Percentiles rank a stretch among this genome's conserved stretches.
Evolutionary conservation across 2,329 filamentous ascomycete species (phyloP).

Genomic region (Didymella exigua): DNA sequence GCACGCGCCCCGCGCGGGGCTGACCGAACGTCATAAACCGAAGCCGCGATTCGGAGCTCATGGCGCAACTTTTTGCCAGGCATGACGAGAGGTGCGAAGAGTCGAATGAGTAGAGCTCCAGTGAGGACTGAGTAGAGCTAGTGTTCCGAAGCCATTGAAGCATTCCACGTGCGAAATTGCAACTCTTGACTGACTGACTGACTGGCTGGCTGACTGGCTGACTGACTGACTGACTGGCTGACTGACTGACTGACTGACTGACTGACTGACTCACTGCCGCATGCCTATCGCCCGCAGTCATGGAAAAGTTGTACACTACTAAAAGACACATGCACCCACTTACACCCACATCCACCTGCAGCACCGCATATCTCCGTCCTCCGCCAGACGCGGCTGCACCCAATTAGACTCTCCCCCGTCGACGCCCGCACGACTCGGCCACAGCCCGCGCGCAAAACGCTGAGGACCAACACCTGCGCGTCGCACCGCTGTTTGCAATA

Average conservation of each 20-base stretch:
- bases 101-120: not conserved
- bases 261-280: conserved; percentile 33
- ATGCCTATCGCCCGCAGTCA: conserved; percentile 11
- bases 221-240: too few species aligned
- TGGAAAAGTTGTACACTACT: conserved; percentile 35
- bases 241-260: too few species aligned
- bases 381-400: conserved; percentile 18
- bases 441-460: conserved; percentile 23
- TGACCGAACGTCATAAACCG: conserved; percentile 12
- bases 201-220: too few species aligned
- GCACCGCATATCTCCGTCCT: conserved; percentile 20
- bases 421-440: conserved; percentile 24
- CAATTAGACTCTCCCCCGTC: conserved; percentile 36
- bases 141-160: conserved; percentile 27
- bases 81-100: not conserved
- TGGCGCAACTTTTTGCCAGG: conserved; percentile 5
- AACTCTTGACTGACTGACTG: conserved; percentile 39
- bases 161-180: conserved; percentile 26
- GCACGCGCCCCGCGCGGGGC: conserved; percentile 3
- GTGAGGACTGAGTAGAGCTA: not conserved
- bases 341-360: conserved; percentile 27
- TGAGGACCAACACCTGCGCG: conserved; percentile 24
- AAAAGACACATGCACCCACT: conserved; percentile 40
- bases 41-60: conserved; percentile 22
- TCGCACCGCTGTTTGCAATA: conserved; percentile 25